Evolutionary conservation across 75 land plant species (phyloP).

Genomic region (Selaginella moellendorffii): DNA sequence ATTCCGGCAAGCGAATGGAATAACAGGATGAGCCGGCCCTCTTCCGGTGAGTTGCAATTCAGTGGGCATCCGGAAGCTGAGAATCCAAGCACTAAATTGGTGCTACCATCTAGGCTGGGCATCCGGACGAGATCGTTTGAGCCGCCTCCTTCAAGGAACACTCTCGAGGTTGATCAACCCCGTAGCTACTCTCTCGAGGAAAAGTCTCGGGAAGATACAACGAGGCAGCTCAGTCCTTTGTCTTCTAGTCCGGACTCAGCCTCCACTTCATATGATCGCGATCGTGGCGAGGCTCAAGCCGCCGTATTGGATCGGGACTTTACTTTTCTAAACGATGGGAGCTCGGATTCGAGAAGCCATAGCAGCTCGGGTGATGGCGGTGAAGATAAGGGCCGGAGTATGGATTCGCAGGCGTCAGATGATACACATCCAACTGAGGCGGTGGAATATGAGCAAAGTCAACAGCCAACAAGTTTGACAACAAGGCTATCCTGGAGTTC

Average conservation of each 20-base stretch:
- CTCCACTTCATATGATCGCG: too few species aligned
- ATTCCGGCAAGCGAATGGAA: not conserved
- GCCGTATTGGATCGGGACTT: too few species aligned
- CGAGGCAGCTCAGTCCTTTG: too few species aligned
- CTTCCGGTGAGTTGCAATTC: not conserved
- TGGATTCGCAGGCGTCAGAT: not conserved
- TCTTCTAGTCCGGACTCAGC: not conserved
- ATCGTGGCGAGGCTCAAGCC: too few species aligned
- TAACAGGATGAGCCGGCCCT: not conserved
- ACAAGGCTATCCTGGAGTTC: conserved; percentile 18
- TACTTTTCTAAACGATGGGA: too few species aligned
- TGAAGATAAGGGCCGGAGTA: not conserved
- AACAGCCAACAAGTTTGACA: not conserved
- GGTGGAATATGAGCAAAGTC: not conserved
- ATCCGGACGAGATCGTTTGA: too few species aligned
- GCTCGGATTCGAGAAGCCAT: too few species aligned
- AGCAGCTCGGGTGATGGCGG: not conserved
- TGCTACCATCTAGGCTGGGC: too few species aligned
- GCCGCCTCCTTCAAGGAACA: too few species aligned
- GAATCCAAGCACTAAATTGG: too few species aligned
- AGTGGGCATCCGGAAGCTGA: not conserved
- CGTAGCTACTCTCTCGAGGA: too few species aligned
- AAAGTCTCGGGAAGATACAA: not conserved
- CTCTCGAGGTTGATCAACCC: too few species aligned
- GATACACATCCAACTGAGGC: not conserved